Conservation (phyloP, 2,329 filamentous ascomycete genomes). For the Amauroascus verrucosus region DNA sequence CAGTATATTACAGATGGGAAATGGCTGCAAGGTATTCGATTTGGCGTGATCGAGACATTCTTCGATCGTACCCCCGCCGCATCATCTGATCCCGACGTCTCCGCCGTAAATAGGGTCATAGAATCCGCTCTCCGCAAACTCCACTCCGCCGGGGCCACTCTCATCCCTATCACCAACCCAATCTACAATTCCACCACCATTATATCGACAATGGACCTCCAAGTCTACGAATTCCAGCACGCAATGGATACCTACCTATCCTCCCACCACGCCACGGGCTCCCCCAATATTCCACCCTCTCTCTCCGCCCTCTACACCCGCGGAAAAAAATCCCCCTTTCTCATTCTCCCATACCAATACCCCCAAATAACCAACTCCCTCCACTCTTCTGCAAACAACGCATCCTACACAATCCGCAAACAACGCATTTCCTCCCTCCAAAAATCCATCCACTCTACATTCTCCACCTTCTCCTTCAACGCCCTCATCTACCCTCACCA, state of each 20-base stretch:
- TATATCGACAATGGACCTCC: constrained; percentile 44
- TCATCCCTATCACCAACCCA: constrained; percentile 42
- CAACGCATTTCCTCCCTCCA: constrained; percentile 45
- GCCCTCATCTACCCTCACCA: constrained; percentile 56
- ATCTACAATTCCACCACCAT: constrained; percentile 47
- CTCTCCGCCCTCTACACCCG: constrained; percentile 42
- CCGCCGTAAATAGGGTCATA: constrained; percentile 48
- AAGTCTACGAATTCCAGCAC: constrained; percentile 51
- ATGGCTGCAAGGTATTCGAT: constrained; percentile 32
- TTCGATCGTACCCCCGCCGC: constrained; percentile 43
- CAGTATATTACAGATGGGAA: neutral
- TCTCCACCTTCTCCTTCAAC: constrained; percentile 42
- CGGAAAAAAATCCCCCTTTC: constrained; percentile 32
- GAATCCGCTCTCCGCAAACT: constrained; percentile 40
- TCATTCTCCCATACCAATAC: constrained; percentile 52
- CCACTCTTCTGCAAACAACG: constrained; percentile 43
- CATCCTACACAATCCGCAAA: constrained; percentile 41
- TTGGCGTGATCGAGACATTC: constrained; percentile 48
- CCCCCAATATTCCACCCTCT: constrained; percentile 46
- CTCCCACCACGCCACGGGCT: constrained; percentile 19
- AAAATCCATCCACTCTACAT: constrained; percentile 41
- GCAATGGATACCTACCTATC: constrained; percentile 48
- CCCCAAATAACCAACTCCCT: constrained; percentile 44
- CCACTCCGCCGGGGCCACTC: constrained; percentile 35
- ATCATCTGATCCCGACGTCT: constrained; percentile 38